phyloP scores from a whole-genome alignment of 1,284 basidiomycete species.

The Cryptococcus wingfieldii region DNA sequence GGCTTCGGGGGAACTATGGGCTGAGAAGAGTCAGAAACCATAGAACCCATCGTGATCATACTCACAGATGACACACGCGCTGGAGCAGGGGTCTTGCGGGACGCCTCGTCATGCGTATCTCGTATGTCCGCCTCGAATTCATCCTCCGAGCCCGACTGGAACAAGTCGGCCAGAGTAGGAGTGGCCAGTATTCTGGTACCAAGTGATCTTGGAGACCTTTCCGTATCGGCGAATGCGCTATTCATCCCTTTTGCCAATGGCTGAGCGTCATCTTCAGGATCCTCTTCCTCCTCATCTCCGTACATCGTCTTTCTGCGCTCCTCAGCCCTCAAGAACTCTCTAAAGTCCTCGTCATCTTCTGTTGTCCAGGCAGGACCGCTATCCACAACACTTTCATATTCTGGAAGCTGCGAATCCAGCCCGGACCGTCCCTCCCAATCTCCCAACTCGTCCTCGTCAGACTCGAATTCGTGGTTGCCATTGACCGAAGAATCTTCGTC shows the following conservation, averaged over 20 bases:
- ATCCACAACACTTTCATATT: background rate
- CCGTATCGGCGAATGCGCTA: background rate
- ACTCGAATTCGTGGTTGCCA: conserved; percentile 11
- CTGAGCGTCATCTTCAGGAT: background rate
- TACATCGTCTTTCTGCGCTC: conserved; percentile 4
- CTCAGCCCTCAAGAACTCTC: conserved; percentile 21
- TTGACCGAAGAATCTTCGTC: conserved; percentile 1
- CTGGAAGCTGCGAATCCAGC: conserved; percentile 23
- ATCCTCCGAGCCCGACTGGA: conserved; percentile 15
- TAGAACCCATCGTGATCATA: background rate
- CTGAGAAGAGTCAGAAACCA: background rate
- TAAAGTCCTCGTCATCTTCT: conserved; percentile 9
- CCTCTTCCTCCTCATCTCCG: conserved; percentile 4
- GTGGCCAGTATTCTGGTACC: conserved; percentile 9
- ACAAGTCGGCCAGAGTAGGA: conserved; percentile 10
- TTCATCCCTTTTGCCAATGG: background rate
- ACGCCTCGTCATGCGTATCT: conserved; percentile 1
- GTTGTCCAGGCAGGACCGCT: background rate
- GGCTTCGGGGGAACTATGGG: background rate
- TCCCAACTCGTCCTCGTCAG: conserved; percentile 38
- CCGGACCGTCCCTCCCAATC: conserved; percentile 34
- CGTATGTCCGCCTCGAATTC: conserved; percentile 6
- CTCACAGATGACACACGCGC: background rate
- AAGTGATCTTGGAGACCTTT: conserved; percentile 4
- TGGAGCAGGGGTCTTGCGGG: background rate